Percentiles rank a stretch among this genome's conserved stretches.
Evolutionary conservation across 495 filamentous ascomycete species (phyloP).

Genomic region (Hypomontagnella monticulosa): DNA sequence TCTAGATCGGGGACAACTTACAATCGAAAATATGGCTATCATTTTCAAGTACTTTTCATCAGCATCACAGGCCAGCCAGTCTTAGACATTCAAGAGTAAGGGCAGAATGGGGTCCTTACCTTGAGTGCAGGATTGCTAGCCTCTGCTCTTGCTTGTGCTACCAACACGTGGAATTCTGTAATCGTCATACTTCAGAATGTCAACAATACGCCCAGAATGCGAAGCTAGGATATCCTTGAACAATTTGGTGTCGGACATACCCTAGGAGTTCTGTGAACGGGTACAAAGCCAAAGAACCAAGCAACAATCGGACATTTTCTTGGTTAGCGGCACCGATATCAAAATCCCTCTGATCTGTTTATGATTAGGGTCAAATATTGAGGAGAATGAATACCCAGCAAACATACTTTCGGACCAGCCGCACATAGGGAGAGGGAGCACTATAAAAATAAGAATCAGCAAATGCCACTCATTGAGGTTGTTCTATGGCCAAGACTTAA

Average conservation of each 20-base stretch:
- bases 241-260: constrained; percentile 40
- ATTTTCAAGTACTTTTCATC: constrained; percentile 25
- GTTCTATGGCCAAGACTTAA: not conserved
- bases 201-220: constrained; percentile 20
- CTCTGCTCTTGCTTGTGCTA: constrained; percentile 73
- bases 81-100: constrained; percentile 19
- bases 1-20: constrained; percentile 53
- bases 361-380: constrained; percentile 13
- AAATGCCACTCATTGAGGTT: not conserved
- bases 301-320: constrained; percentile 67
- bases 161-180: constrained; percentile 69
- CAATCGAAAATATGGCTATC: constrained; percentile 77
- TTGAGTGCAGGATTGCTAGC: constrained; percentile 71
- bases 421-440: constrained; percentile 78
- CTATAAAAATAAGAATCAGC: constrained; percentile 27
- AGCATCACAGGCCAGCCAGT: constrained; percentile 25
- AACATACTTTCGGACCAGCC: constrained; percentile 76
- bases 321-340: constrained; percentile 70
- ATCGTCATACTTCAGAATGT: constrained; percentile 68
- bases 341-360: constrained; percentile 67
- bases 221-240: constrained; percentile 25
- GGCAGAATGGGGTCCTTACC: constrained; percentile 49
- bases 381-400: not conserved
- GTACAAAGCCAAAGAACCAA: constrained; percentile 70
- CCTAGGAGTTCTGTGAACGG: constrained; percentile 62